Conservation (phyloP, 1,284 basidiomycete species). For the Apiotrichum sp. region DNA sequence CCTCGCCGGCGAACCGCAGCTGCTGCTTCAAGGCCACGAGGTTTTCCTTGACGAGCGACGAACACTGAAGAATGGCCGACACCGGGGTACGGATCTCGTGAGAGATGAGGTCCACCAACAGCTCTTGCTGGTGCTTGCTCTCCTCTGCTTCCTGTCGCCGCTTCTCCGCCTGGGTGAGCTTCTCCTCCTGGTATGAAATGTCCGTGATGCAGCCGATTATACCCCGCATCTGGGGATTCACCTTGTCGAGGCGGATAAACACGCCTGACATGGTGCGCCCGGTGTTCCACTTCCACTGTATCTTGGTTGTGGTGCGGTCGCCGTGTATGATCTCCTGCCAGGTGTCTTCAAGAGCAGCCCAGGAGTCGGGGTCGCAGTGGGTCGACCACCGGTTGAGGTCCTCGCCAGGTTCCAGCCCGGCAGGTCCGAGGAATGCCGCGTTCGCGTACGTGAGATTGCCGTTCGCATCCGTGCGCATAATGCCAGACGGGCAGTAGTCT, state of each 20-base stretch:
- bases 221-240: constrained; percentile 27
- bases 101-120: constrained; percentile 31
- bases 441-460: constrained; percentile 31
- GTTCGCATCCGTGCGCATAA: constrained; percentile 26
- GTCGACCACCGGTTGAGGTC: constrained; percentile 9
- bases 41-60: constrained; percentile 30
- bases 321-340: constrained; percentile 11
- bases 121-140: constrained; percentile 27
- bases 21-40: constrained; percentile 20
- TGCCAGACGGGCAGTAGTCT: constrained; percentile 39
- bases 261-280: constrained; percentile 26
- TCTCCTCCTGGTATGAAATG: constrained; percentile 35
- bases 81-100: constrained; percentile 34
- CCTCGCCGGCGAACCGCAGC: neutral
- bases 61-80: constrained; percentile 31
- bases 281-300: constrained; percentile 35
- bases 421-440: constrained; percentile 21
- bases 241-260: constrained; percentile 35
- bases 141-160: constrained; percentile 25
- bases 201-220: constrained; percentile 40
- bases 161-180: constrained; percentile 22
- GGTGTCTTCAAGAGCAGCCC: constrained; percentile 5
- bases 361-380: constrained; percentile 9
- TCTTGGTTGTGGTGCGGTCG: constrained; percentile 5
- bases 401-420: neutral